These are phyloP conservation scores for Aspergillus diversus DNA, from an alignment of 495 filamentous ascomycete genomes.

Conservation along the genomic window DNA sequence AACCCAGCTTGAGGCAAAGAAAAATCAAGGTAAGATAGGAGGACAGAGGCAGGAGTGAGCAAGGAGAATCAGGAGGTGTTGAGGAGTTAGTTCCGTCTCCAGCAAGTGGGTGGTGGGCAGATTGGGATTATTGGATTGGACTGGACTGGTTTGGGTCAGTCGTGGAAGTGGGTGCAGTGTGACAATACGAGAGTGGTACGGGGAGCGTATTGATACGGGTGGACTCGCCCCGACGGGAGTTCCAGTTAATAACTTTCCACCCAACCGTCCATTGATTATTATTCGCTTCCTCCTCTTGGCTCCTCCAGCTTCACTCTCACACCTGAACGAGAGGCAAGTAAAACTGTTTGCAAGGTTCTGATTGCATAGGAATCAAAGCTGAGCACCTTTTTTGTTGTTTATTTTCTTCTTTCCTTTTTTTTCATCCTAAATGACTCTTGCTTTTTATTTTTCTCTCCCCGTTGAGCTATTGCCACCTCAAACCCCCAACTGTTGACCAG, in stretches of 20 bases:
- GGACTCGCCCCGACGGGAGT: background rate
- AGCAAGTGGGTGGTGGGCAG: conserved; percentile 9
- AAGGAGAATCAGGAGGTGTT: conserved; percentile 22
- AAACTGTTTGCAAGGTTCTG: background rate
- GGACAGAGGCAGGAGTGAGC: conserved; percentile 6
- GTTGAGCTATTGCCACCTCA: background rate
- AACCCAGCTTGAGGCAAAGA: background rate
- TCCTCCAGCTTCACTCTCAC: background rate
- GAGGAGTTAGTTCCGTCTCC: conserved; percentile 16
- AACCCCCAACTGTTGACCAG: background rate
- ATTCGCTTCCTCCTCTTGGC: background rate
- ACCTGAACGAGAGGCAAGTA: background rate
- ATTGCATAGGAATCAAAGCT: background rate
- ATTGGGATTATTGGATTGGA: conserved; percentile 9
- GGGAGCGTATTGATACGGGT: background rate
- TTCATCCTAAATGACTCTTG: background rate
- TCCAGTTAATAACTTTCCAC: background rate
- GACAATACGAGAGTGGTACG: conserved; percentile 11
- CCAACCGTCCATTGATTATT: conserved; percentile 1
- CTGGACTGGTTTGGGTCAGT: background rate
- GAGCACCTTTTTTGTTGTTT: background rate
- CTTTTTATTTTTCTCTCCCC: background rate
- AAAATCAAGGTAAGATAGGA: background rate
- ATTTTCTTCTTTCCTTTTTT: background rate
- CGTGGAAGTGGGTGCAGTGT: background rate